Evolutionary conservation across 2,329 filamentous ascomycete genomes (phyloP), one percentile per base, ranked within the genome.

Genomic region (Madurella fahalii): DNA sequence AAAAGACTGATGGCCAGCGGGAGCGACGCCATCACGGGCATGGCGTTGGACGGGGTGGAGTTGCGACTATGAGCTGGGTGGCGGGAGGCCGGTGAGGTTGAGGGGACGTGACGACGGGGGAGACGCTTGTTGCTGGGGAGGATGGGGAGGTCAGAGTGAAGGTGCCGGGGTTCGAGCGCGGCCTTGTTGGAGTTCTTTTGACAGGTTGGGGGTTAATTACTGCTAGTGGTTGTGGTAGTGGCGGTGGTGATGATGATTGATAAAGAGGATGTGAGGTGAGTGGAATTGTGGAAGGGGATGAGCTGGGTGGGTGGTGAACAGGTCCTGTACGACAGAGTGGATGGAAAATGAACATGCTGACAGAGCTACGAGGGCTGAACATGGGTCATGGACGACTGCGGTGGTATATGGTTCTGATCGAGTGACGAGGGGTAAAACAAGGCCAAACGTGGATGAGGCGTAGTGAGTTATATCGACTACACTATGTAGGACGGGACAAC

Each of bases 1-100:
- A n/a, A n/a, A n/a, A n/a, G n/a, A n/a, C 25, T 25, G 25, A 64
- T 72, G 47, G 83, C 84, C 2, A 85, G 84, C 65, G 83, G 84
- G 0, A 85, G 80, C 58, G 81, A 86, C 68, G 82, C 83, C 9
- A 77, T 84, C 18, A 78, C 78, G 0, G 83, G 82, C 0, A 77
- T 85, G 42, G 79, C 80, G 0, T 86, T 77, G n/a, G n/a, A n/a
- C n/a, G 70, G 80, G 82, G 1, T 75, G 71, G 64, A 85, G 79
- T 58, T 87, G 83, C 59, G 81, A 85, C 61, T 78, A 77, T 54
- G 82, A 86, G 66, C 67, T n/a, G 47, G 73, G 78, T 11, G 60
- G 71, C 4, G 83, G 82, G 0, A 69, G 65, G 64, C 80, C 82
- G 2, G 79, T 83, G 34, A 65, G 74, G 53, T 60, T 85, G 66